Percentiles rank a stretch among this genome's conserved stretches.
Evolutionary conservation across 1,139 yeast species (phyloP).

Genomic region (Protomyces macrosporus): DNA sequence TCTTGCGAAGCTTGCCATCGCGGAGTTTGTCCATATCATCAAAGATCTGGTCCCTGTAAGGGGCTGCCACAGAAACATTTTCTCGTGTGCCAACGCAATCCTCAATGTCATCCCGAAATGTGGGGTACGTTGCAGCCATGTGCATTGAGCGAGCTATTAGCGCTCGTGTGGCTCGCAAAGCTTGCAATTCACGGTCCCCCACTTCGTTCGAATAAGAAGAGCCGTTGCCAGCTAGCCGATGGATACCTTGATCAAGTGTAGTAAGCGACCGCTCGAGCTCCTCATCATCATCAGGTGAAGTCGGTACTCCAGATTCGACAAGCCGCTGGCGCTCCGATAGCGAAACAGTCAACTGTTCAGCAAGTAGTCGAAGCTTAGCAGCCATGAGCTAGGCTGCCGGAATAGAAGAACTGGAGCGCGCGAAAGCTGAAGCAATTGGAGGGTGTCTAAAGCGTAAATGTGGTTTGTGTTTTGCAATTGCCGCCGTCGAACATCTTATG

Average conservation of each 20-base stretch:
- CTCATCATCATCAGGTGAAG: constrained; percentile 16
- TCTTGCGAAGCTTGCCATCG: constrained; percentile 37
- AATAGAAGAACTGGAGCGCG: too few relatives aligned
- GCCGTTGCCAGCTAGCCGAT: constrained; percentile 2
- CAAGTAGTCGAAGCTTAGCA: background rate
- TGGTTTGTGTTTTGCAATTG: too few relatives aligned
- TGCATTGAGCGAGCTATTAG: too few relatives aligned
- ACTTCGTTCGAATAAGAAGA: background rate
- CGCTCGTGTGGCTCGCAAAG: too few relatives aligned
- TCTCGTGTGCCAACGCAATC: background rate
- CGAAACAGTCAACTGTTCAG: constrained; percentile 10
- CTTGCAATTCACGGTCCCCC: too few relatives aligned
- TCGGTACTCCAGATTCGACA: background rate
- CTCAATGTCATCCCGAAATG: background rate
- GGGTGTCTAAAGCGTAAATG: too few relatives aligned
- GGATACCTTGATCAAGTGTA: constrained; percentile 6
- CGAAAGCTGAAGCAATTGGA: too few relatives aligned
- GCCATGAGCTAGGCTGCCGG: background rate
- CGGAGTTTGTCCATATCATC: too few relatives aligned
- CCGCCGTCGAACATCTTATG: too few relatives aligned
- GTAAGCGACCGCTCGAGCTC: constrained; percentile 4
- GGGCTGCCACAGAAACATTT: too few relatives aligned
- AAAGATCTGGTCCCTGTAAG: background rate
- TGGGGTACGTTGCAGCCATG: too few relatives aligned
- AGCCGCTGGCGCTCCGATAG: constrained; percentile 18